Conservation (phyloP, 306 rosid genomes). For the Castanospermum australe region DNA sequence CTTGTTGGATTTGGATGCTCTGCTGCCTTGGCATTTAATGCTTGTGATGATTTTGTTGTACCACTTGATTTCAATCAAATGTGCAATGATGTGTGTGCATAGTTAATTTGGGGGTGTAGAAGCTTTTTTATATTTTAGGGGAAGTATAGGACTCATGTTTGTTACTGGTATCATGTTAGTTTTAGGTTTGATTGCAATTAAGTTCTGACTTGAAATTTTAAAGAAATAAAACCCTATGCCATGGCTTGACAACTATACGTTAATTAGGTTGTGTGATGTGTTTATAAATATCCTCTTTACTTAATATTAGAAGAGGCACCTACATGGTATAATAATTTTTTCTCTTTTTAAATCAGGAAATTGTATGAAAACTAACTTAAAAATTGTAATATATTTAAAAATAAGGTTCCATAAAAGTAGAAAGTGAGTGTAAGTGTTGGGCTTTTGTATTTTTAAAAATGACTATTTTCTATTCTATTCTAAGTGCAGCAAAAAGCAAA, state of each 20-base stretch:
- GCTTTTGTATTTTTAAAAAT: too few relatives aligned
- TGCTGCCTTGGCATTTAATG: slow-evolving; percentile 5
- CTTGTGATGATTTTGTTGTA: slow-evolving; percentile 12
- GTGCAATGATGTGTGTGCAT: not conserved
- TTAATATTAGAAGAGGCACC: not conserved
- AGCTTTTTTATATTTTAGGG: not conserved
- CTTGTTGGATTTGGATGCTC: not conserved
- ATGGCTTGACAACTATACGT: not conserved
- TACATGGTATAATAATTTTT: not conserved
- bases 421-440: too few relatives aligned
- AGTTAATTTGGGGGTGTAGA: not conserved
- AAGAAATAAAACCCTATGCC: not conserved
- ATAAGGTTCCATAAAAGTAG: not conserved
- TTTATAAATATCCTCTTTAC: not conserved
- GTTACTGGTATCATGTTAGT: not conserved
- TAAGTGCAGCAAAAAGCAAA: not conserved
- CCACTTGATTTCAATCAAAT: not conserved
- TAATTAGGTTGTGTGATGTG: not conserved
- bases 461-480: too few relatives aligned
- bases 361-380: not conserved
- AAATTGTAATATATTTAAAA: not conserved
- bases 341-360: not conserved
- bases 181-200: not conserved
- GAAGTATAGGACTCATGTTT: not conserved
- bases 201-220: not conserved